A percentile compares a stretch with the other conserved stretches of the same genome.
Evolutionary conservation across 2,329 filamentous ascomycete genomes (phyloP).

Genomic region (Nigrospora oryzae): DNA sequence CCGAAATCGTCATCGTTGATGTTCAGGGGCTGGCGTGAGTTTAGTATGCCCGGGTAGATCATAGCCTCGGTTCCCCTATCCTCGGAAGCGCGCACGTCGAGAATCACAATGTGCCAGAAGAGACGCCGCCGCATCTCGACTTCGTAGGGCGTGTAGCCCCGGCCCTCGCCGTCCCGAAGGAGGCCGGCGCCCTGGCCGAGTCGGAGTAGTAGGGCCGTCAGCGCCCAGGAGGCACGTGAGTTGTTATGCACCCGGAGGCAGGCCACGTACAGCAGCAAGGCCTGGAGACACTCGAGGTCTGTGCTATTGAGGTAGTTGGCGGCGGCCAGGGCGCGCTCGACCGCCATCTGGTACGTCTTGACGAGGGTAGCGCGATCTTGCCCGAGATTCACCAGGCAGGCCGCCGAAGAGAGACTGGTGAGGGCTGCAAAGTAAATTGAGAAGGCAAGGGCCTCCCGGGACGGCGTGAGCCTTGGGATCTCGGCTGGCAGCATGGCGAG

Average conservation of each 20-base stretch:
- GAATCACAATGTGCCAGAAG: slow-evolving; percentile 55
- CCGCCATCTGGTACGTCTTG: slow-evolving; percentile 19
- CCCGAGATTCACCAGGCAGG: slow-evolving; percentile 23
- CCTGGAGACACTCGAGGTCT: slow-evolving; percentile 30
- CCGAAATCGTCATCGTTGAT: slow-evolving; percentile 44
- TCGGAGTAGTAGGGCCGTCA: slow-evolving; percentile 30
- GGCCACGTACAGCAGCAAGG: slow-evolving; percentile 30
- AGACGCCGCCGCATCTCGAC: slow-evolving; percentile 51
- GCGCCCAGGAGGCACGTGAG: slow-evolving; percentile 31
- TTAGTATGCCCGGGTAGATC: slow-evolving; percentile 31
- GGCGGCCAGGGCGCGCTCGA: slow-evolving; percentile 29
- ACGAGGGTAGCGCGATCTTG: slow-evolving; percentile 23
- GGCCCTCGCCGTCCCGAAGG: slow-evolving; percentile 31
- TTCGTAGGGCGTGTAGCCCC: slow-evolving; percentile 37
- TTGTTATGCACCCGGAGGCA: slow-evolving; percentile 28
- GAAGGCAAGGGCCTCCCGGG: slow-evolving; percentile 28
- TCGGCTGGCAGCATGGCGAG: slow-evolving; percentile 7
- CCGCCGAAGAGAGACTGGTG: slow-evolving; percentile 20
- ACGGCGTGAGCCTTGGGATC: slow-evolving; percentile 10
- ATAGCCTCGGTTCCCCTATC: slow-evolving; percentile 39
- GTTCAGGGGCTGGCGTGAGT: slow-evolving; percentile 40
- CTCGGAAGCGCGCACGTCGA: slow-evolving; percentile 48
- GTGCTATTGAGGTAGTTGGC: slow-evolving; percentile 34
- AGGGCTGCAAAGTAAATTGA: slow-evolving; percentile 33
- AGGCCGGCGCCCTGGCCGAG: slow-evolving; percentile 33